Base-by-base conservation (phyloP, 169 alveolate genomes). In the Cryptosporidium parvum region DNA sequence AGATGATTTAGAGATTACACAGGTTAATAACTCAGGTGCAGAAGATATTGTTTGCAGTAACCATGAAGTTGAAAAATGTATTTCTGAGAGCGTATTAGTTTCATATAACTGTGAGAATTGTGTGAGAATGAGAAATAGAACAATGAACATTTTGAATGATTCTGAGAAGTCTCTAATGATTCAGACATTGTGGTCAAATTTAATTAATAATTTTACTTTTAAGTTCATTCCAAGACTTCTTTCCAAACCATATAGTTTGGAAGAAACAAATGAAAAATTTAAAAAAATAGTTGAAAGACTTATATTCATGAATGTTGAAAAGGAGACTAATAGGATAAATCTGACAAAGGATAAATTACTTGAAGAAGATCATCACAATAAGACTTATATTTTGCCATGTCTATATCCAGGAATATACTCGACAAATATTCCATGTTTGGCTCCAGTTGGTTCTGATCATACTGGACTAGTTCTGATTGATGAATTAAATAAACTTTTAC, bases 161-260 rank as follows among this genome's bases (percentile, higher is more conserved):
- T 42, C 69, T 12, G 89, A 80, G 9, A 80, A 65, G 10, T 35
- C 80, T 39, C 18, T 87, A 73, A 70, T 80, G 89, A 35, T 80
- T 62, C 94, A 94, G 85, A 52, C 68, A 69, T 72, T 29, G 59
- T 94, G 96, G 97, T 84, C 86, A 71, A 85, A 42, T 69, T 59
- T 86, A 68, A 92, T 95, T 33, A 95, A 95, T 91, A 96, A 96
- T 91, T 85, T 93, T 89, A 87, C 92, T 45, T 45, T 80, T 65
- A 92, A 92, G 1, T 96, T 96, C 62, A 92, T 95, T 29, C 97
- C 98, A 12, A 85, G 93, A 61, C 71, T 96, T 7, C 70, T 68
- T 1, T 70, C 69, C n/a, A 96, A 94, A 84, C 94, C 93, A 14
- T 86, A 94, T 85, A 92, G 68, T 39, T 84, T 85, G 59, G 85